These are phyloP conservation scores for Penicillium atrosanguineum DNA, from an alignment of 495 filamentous ascomycete genomes.

Conservation along the genomic window DNA sequence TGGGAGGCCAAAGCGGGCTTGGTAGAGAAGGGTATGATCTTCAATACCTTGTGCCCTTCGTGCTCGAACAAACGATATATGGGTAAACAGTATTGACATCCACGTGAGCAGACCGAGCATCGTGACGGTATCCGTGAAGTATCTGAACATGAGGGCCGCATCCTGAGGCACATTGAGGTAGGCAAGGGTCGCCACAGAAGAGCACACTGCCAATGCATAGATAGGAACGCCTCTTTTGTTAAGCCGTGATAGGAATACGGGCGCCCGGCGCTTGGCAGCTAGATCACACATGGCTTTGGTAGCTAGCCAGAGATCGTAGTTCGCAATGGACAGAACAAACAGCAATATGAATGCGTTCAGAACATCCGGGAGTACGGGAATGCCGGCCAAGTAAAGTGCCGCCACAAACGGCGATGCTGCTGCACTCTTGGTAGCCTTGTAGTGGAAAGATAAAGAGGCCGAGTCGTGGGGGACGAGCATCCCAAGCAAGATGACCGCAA, in stretches of 20 bases:
- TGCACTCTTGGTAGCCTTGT: conserved; percentile 23
- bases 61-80: conserved; percentile 72
- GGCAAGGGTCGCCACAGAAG: conserved; percentile 60
- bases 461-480: conserved; percentile 54
- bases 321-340: conserved; percentile 74
- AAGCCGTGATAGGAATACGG: conserved; percentile 61
- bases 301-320: conserved; percentile 60
- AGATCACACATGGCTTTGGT: conserved; percentile 75
- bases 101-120: conserved; percentile 67
- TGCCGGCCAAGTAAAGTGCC: conserved; percentile 50
- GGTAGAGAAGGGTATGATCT: conserved; percentile 61
- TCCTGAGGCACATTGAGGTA: conserved; percentile 69
- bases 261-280: conserved; percentile 68
- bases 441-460: conserved; percentile 36
- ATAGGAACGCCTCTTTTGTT: conserved; percentile 72
- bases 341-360: conserved; percentile 66
- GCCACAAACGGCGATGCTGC: conserved; percentile 61
- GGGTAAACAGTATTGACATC: conserved; percentile 76
- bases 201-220: conserved; percentile 58
- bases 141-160: conserved; percentile 64
- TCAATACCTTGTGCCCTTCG: conserved; percentile 67
- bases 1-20: conserved; percentile 65
- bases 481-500: conserved; percentile 48
- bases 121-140: conserved; percentile 76
- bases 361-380: conserved; percentile 50